These are phyloP conservation scores for Danielia oregonensis DNA, from an alignment of 805 yeast species.

Conservation along the genomic window DNA sequence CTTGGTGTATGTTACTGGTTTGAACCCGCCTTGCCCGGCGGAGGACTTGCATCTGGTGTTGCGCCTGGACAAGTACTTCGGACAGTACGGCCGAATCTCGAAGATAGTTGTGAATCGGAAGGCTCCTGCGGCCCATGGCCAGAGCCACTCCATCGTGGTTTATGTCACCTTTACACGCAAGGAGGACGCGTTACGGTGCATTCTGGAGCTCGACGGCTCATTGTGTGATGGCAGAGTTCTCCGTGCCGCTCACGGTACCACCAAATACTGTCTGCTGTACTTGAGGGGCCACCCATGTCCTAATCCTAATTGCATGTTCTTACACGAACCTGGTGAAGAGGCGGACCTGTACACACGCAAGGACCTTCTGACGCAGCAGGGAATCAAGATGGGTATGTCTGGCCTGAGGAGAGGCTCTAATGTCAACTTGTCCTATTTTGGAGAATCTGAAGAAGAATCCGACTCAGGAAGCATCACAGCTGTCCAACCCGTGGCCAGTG, in stretches of 20 bases:
- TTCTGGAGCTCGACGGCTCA: conserved; percentile 88
- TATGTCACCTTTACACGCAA: conserved; percentile 90
- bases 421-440: conserved; percentile 11
- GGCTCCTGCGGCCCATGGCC: conserved; percentile 39
- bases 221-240: conserved; percentile 85
- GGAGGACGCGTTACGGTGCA: conserved; percentile 94
- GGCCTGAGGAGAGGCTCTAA: conserved; percentile 20
- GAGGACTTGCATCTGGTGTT: conserved; percentile 80
- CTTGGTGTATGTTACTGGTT: conserved; percentile 91
- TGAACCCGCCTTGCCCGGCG: conserved; percentile 79
- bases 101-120: conserved; percentile 90
- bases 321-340: conserved; percentile 99
- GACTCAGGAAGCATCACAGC: conserved; percentile 1
- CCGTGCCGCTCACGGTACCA: conserved; percentile 97
- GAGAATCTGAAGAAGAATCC: conserved; percentile 3
- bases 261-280: conserved; percentile 96
- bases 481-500: conserved; percentile 4
- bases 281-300: conserved; percentile 95
- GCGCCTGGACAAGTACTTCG: conserved; percentile 89
- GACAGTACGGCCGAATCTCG: conserved; percentile 95
- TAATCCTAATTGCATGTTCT: conserved; percentile 97
- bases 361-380: conserved; percentile 74
- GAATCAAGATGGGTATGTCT: conserved; percentile 53
- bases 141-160: conserved; percentile 82
- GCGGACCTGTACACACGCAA: conserved; percentile 95